Base-by-base conservation (phyloP, 2,329 filamentous ascomycete genomes). In the Helotiales sp. region DNA sequence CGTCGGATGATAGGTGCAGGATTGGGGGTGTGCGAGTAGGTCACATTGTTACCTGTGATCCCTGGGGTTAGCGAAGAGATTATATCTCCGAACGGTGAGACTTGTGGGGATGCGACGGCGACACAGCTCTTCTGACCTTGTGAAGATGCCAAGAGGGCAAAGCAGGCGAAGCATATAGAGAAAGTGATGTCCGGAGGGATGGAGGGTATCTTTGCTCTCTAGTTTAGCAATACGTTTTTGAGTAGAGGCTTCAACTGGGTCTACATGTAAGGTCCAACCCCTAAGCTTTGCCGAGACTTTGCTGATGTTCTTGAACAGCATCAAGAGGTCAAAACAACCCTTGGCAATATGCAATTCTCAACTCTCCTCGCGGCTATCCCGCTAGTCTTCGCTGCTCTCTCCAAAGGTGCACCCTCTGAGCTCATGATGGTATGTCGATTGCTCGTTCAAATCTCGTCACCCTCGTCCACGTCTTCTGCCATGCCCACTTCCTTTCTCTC, bases 341-440 rank as follows among this genome's bases (percentile, higher is more conserved):
- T 40, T 22, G 36, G 5, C 34, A 54, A 25, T 5, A 59, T 59
- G 57, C 52, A 59, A 24, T 53, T 53, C 48, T 50, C 53, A 49
- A 55, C 48, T 10, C 36, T 40, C 10, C 36, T 40, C 36, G 36
- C 36, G 17, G 36, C 36, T 40, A 17, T 17, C 4, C 36, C 36
- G 15, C 15, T 40, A 2, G 8, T 19, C 2, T 17, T 40, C 36
- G 36, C 15, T 15, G 36, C 4, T 7, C 4, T 40, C 36, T 40
- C 36, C 17, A 40, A 5, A 5, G 15, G n/a, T 40, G 36, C 36
- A 13, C 15, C 36, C 9, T 15, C 36, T 19, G 36, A 40, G 36
- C 17, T 40, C 10, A 17, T 19, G 17, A 40, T 40, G 15, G 36
- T 40, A 40, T 40, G 36, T 40, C n/a, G n/a, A n/a, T n/a, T n/a